Evolutionary conservation across 1,284 basidiomycete genomes (phyloP).

Genomic region (Filobasidium uniguttulatum): DNA sequence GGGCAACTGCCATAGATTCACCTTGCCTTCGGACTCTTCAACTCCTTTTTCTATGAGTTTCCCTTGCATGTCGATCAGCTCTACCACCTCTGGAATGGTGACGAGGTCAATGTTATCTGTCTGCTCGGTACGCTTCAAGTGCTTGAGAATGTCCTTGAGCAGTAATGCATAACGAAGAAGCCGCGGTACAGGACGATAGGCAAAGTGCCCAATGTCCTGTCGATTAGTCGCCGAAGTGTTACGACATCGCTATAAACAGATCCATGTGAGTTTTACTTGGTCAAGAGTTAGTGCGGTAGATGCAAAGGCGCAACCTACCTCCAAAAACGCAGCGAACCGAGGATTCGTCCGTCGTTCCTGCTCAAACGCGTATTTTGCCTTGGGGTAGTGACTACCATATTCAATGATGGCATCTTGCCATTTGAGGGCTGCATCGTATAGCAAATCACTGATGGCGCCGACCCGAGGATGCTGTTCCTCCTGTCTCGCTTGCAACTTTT

Average conservation of each 20-base stretch:
- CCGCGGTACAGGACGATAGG: slow-evolving; percentile 76
- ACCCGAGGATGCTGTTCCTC: slow-evolving; percentile 77
- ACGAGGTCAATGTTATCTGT: slow-evolving; percentile 61
- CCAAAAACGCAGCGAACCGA: slow-evolving; percentile 66
- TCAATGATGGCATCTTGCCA: slow-evolving; percentile 87
- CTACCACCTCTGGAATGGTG: slow-evolving; percentile 66
- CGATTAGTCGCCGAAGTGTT: slow-evolving; percentile 40
- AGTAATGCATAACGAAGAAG: slow-evolving; percentile 78
- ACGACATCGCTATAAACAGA: slow-evolving; percentile 11
- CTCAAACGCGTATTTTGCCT: slow-evolving; percentile 79
- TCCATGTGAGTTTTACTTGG: not conserved
- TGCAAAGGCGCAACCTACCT: slow-evolving; percentile 48
- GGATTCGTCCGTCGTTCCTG: slow-evolving; percentile 71
- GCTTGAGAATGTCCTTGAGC: slow-evolving; percentile 59
- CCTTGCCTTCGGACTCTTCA: slow-evolving; percentile 65
- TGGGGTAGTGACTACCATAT: slow-evolving; percentile 86
- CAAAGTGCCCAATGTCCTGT: slow-evolving; percentile 74
- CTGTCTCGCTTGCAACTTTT: slow-evolving; percentile 71
- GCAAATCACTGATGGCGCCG: slow-evolving; percentile 66
- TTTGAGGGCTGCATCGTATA: slow-evolving; percentile 78
- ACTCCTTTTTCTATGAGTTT: slow-evolving; percentile 77
- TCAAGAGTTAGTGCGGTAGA: not conserved
- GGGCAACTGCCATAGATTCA: slow-evolving; percentile 72
- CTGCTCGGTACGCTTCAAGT: slow-evolving; percentile 43
- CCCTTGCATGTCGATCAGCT: slow-evolving; percentile 66